Evolutionary conservation across 1,139 yeast genomes (phyloP).

Genomic region (Geotrichum restrictum): DNA sequence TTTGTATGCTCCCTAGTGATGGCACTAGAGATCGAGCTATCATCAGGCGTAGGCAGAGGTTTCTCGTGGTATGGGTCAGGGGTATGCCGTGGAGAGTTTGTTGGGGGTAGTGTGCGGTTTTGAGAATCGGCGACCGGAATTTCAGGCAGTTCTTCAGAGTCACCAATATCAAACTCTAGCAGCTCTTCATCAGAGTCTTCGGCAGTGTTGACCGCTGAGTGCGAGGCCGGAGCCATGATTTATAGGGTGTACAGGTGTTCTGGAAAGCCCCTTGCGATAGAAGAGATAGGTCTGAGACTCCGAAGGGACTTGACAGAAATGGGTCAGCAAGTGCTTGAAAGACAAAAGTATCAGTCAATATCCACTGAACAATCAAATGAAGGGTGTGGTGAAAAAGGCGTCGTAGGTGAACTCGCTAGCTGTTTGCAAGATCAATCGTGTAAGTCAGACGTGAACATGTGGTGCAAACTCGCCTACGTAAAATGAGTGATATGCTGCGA

Average conservation of each 20-base stretch:
- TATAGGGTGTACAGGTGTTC: neutral
- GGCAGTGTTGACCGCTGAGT: neutral
- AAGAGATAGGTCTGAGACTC: no score
- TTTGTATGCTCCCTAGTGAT: neutral
- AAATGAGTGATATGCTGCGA: no score
- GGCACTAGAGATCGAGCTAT: neutral
- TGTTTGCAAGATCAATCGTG: no score
- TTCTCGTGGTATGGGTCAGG: neutral
- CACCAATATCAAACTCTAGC: slow-evolving; percentile 20
- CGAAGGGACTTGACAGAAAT: no score
- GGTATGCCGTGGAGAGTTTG: neutral
- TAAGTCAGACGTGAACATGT: no score
- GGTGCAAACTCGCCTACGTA: no score
- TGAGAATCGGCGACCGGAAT: neutral
- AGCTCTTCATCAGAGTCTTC: slow-evolving; percentile 20
- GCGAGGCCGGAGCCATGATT: neutral
- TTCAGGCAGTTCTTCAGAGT: neutral
- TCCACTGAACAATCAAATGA: no score
- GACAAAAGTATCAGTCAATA: no score
- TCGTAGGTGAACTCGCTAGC: no score
- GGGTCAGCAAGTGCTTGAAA: no score
- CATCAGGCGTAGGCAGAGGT: neutral
- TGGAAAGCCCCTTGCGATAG: no score
- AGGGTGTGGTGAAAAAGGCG: no score
- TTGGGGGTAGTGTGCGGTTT: neutral